These are phyloP conservation scores for Rhipidocladum racemiflorum DNA, from an alignment of 176 grass and related monocot genomes.

Conservation along the genomic window DNA sequence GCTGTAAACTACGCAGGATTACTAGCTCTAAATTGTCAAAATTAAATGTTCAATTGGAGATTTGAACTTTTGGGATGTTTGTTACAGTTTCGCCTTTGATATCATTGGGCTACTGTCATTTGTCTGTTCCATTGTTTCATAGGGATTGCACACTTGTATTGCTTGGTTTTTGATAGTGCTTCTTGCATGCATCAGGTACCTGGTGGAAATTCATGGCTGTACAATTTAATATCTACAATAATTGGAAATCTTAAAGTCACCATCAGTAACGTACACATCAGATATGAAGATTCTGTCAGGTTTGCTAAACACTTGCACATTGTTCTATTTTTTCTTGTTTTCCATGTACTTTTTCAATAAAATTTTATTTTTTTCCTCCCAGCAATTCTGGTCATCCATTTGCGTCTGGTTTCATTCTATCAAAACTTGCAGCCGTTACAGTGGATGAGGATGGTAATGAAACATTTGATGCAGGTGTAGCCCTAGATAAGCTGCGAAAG, in stretches of 20 bases:
- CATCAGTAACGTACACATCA: slow-evolving; percentile 95
- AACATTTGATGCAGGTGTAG: slow-evolving; percentile 96
- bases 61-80: not conserved
- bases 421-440: slow-evolving; percentile 87
- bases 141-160: not conserved
- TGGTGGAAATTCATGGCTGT: slow-evolving; percentile 82
- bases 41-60: not conserved
- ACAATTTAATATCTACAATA: slow-evolving; percentile 85
- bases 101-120: not conserved
- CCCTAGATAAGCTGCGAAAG: slow-evolving; percentile 95
- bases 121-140: not conserved
- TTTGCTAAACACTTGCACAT: slow-evolving; percentile 27
- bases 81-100: not conserved
- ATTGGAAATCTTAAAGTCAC: slow-evolving; percentile 99
- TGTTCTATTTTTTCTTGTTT: slow-evolving; percentile 29
- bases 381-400: slow-evolving; percentile 94
- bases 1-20: not conserved
- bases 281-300: slow-evolving; percentile 98
- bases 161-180: slow-evolving; percentile 29
- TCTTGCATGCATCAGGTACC: slow-evolving; percentile 45
- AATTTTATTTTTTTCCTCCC: slow-evolving; percentile 13
- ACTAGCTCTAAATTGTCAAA: not conserved
- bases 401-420: slow-evolving; percentile 84
- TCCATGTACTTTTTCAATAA: slow-evolving; percentile 14
- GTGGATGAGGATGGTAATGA: slow-evolving; percentile 93